Percentiles rank a stretch among this genome's conserved stretches.
Evolutionary conservation across 2,329 filamentous ascomycete species (phyloP).

Genomic region (Colletotrichum liriopes): DNA sequence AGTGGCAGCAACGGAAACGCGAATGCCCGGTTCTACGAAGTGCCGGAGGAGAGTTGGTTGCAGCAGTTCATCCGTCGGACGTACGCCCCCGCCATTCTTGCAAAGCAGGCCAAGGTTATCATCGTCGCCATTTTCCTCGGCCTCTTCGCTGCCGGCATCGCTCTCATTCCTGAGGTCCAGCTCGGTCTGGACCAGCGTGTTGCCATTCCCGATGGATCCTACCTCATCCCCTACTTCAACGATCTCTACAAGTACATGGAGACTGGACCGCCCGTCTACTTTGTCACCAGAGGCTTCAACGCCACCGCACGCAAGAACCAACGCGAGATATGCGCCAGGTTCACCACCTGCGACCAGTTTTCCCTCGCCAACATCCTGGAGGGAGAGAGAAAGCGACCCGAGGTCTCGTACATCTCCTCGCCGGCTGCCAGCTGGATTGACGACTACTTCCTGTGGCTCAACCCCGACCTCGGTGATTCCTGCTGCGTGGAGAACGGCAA

Average conservation of each 20-base stretch:
- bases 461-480: conserved; percentile 82
- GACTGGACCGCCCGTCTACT: conserved; percentile 94
- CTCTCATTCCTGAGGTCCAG: conserved; percentile 86
- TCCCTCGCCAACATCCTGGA: conserved; percentile 93
- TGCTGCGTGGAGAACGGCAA: conserved; percentile 80
- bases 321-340: conserved; percentile 90
- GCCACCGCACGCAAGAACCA: conserved; percentile 83
- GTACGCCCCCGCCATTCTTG: conserved; percentile 87
- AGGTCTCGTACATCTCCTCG: conserved; percentile 89
- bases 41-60: conserved; percentile 86
- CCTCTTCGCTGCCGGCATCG: conserved; percentile 87
- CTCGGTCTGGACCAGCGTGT: conserved; percentile 95
- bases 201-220: conserved; percentile 93
- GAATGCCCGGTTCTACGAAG: conserved; percentile 76
- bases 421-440: conserved; percentile 96
- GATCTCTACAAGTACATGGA: conserved; percentile 95
- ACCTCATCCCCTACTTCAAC: conserved; percentile 96
- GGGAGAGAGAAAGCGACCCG: conserved; percentile 90
- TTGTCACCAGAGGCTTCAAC: conserved; percentile 88
- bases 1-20: conserved; percentile 72
- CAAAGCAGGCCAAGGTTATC: conserved; percentile 82
- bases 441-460: conserved; percentile 91
- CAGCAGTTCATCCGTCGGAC: conserved; percentile 91
- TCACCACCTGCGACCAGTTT: conserved; percentile 87
- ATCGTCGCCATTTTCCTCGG: conserved; percentile 89